Percentiles rank a stretch among this genome's conserved stretches.
Conservation (phyloP, 1,284 basidiomycete genomes). For the Ustilago hordei region DNA sequence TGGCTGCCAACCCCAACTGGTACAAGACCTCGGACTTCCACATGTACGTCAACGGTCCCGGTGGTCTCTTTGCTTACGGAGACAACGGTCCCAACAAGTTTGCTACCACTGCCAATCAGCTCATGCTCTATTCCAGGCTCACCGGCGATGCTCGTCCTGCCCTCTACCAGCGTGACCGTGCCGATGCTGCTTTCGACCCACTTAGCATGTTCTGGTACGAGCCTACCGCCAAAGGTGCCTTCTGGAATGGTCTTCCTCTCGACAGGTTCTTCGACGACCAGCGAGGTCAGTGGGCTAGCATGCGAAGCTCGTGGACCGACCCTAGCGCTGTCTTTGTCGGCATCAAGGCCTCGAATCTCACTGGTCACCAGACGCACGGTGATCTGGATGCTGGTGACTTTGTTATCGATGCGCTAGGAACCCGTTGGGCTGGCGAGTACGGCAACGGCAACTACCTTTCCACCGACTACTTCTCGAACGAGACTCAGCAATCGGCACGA, state of each 20-base stretch:
- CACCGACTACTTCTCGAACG: conserved; percentile 65
- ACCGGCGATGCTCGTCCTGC: conserved; percentile 76
- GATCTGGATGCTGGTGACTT: conserved; percentile 94
- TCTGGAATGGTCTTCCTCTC: conserved; percentile 86
- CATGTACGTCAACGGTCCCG: conserved; percentile 87
- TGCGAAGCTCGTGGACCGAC: conserved; percentile 92
- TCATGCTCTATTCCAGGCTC: conserved; percentile 61
- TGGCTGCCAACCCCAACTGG: conserved; percentile 73
- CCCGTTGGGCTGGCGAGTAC: conserved; percentile 94
- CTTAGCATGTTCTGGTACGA: conserved; percentile 99
- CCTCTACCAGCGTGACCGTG: conserved; percentile 92
- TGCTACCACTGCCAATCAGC: conserved; percentile 72
- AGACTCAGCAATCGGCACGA: conserved; percentile 47
- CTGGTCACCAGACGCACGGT: conserved; percentile 85
- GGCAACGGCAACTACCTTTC: conserved; percentile 86
- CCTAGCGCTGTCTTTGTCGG: conserved; percentile 84
- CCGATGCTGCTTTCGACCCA: conserved; percentile 82
- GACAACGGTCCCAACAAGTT: conserved; percentile 97
- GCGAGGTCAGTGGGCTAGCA: conserved; percentile 82
- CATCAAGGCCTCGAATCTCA: conserved; percentile 84
- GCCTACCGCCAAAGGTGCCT: conserved; percentile 83
- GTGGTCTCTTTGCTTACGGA: conserved; percentile 89
- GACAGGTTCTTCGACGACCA: conserved; percentile 83
- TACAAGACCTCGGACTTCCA: conserved; percentile 85
- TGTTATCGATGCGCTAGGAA: conserved; percentile 92